Percentiles rank a stretch among this genome's conserved stretches.
Conservation (phyloP, 805 yeast genomes). For the Jamesozyma piceae region DNA sequence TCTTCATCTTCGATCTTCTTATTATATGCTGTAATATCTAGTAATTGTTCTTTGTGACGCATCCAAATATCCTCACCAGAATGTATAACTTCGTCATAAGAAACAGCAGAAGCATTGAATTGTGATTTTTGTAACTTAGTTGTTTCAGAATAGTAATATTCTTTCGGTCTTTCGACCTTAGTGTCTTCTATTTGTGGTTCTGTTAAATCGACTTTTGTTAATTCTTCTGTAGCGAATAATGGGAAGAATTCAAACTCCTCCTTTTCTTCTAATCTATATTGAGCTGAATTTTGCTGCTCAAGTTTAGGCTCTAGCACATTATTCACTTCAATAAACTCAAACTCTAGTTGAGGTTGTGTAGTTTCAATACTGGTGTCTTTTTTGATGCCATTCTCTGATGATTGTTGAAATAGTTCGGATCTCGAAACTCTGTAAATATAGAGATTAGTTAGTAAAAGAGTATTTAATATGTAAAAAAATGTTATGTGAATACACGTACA, state of each 20-base stretch:
- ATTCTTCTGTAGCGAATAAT: constrained; percentile 19
- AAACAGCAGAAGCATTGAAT: constrained; percentile 16
- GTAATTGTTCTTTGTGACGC: constrained; percentile 11
- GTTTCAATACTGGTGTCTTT: neutral
- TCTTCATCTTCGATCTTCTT: constrained; percentile 8
- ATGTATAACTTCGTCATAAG: constrained; percentile 10
- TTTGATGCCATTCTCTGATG: neutral
- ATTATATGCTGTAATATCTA: constrained; percentile 15
- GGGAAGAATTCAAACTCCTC: constrained; percentile 27
- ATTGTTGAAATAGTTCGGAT: constrained; percentile 3
- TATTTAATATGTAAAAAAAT: neutral
- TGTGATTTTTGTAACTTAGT: constrained; percentile 8
- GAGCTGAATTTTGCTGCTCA: constrained; percentile 3
- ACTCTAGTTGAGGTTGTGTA: neutral
- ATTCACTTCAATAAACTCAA: constrained; percentile 3
- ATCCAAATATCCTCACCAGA: neutral
- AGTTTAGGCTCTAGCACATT: neutral
- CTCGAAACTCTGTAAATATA: constrained; percentile 2
- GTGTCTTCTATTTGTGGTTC: constrained; percentile 15
- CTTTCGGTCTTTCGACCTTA: constrained; percentile 17
- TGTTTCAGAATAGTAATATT: constrained; percentile 18
- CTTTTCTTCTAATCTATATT: constrained; percentile 5
- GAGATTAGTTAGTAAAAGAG: neutral
- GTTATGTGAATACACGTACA: neutral
- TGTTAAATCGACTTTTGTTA: constrained; percentile 23